These are phyloP conservation scores for Daldinia childiae DNA, from an alignment of 495 filamentous ascomycete species.

Conservation along the genomic window DNA sequence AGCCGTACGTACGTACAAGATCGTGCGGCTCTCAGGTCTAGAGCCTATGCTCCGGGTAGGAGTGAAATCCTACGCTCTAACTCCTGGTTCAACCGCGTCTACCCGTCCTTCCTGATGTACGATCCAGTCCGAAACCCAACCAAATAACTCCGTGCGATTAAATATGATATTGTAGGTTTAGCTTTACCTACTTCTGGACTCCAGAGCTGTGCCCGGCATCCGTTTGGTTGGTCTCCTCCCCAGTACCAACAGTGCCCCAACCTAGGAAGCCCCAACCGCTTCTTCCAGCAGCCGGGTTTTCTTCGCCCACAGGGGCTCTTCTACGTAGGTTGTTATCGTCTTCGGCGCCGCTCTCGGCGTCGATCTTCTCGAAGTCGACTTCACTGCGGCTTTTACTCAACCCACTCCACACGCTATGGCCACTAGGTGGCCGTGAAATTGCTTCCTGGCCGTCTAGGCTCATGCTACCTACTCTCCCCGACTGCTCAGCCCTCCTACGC, in stretches of 20 bases:
- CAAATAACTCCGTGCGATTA: slow-evolving; percentile 30
- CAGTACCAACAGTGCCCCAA: slow-evolving; percentile 53
- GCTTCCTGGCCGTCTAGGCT: slow-evolving; percentile 45
- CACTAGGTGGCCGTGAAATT: slow-evolving; percentile 52
- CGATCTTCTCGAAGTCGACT: slow-evolving; percentile 83
- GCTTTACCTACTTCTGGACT: slow-evolving; percentile 39
- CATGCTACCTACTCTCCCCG: slow-evolving; percentile 42
- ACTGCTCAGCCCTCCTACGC: slow-evolving; percentile 39
- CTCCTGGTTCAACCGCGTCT: slow-evolving; percentile 12
- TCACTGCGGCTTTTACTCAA: slow-evolving; percentile 78
- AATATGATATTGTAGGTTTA: slow-evolving; percentile 9
- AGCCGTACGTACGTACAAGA: slow-evolving; percentile 15
- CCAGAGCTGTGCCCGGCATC: slow-evolving; percentile 44
- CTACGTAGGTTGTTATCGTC: slow-evolving; percentile 49
- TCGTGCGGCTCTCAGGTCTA: slow-evolving; percentile 26
- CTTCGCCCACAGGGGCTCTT: slow-evolving; percentile 26
- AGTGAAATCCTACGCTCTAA: slow-evolving; percentile 22
- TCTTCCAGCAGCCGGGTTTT: slow-evolving; percentile 17
- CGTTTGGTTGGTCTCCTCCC: slow-evolving; percentile 11
- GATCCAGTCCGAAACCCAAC: slow-evolving; percentile 11
- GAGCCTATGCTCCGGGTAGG: slow-evolving; percentile 22
- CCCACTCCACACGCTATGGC: slow-evolving; percentile 60
- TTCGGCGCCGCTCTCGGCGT: slow-evolving; percentile 71
- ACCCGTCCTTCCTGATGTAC: slow-evolving; percentile 13
- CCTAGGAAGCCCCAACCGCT: slow-evolving; percentile 69